Base-by-base conservation (phyloP, 2,329 filamentous ascomycete species). In the Coniochaeta sp. region DNA sequence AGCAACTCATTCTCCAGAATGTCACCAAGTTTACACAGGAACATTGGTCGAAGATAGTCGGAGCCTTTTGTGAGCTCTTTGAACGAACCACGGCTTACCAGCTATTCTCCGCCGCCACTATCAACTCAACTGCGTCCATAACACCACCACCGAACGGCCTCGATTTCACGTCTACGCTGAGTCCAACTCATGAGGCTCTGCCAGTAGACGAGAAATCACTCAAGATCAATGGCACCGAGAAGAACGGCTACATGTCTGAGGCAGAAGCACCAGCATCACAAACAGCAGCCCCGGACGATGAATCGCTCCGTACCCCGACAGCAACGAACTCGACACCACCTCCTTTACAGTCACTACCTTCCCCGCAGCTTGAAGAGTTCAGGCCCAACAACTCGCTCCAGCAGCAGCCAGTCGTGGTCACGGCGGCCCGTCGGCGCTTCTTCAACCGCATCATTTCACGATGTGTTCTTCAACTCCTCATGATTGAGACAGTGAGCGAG, bases 371-470 rank as follows among this genome's bases (percentile, higher is more conserved):
- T 1, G 95, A 99, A 72, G 93, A 98, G 71, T 98, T 96, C 76
- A 90, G 88, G 64, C 90, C 91, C 6, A 81, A 88, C 40, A 84
- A 85, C 26, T 86, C 83, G 59, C 79, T 92, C 16, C 92, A 96
- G 72, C 91, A 95, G 72, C 91, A 96, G 62, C 91, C 93, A 0
- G 84, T 96, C 6, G 90, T 96, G 1, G 93, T 99, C 6, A 98
- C 95, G 1, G 91, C 92, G 2, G 92, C 95, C 0, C 89, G 95
- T 28, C 86, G 95, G 38, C 89, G 93, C 58, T 97, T 97, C 79
- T 99, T 99, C 82, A 99, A 99, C 77, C 90, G 93, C 67, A 99
- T 99, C 73, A 99, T 99, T 74, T 97, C 93, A 16, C 93, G 96
- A 66, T 99, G 95, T 72, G 96, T 99, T 4, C 80, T 99, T 9